Evolutionary conservation across 768 basidiomycete genomes (phyloP), one percentile per base, ranked within the genome.

Genomic region (Russula vinacea): DNA sequence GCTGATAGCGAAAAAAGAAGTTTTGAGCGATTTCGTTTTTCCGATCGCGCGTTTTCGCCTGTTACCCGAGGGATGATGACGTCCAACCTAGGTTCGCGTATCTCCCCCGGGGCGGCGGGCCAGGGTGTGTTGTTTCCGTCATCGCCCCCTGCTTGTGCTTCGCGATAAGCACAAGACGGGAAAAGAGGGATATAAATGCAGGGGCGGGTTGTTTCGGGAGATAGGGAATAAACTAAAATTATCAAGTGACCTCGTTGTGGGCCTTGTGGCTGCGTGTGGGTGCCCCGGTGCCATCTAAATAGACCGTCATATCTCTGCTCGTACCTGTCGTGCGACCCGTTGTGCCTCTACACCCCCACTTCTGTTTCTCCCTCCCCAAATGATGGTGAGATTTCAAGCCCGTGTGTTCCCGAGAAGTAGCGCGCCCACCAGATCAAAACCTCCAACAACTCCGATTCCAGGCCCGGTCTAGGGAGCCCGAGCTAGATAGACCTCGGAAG

Each of bases 121-220:
- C 44, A 35, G 55, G 19, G 8, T 22, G 29, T 33, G 44, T 29
- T 29, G 45, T 40, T 60, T 50, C 22, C 58, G 54, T 65, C 58
- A 60, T 60, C 6, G 6, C 42, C 19, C 45, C 33, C 39, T 24
- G n/a, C 45, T 33, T 29, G 19, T 7, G 45, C 54, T 65, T 65
- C 58, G 59, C 64, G 64, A 65, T 65, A 65, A 65, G 64, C 45
- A 64, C 2, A 49, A 56, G 37, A 35, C 11, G n/a, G 32, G 13
- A 44, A 11, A 8, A 17, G 40, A 42, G 6, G 42, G 40, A 35
- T 51, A 26, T 26, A 26, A 26, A 39, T 49, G 17, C 35, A 11
- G 14, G 35, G 35, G 14, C 50, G 19, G 44, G 35, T 19, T 37
- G 44, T 45, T 19, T 54, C 51, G 50, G 52, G 50, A 54, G 44